Evolutionary conservation across 768 basidiomycete genomes (phyloP).

Genomic region (Lentinula edodes): DNA sequence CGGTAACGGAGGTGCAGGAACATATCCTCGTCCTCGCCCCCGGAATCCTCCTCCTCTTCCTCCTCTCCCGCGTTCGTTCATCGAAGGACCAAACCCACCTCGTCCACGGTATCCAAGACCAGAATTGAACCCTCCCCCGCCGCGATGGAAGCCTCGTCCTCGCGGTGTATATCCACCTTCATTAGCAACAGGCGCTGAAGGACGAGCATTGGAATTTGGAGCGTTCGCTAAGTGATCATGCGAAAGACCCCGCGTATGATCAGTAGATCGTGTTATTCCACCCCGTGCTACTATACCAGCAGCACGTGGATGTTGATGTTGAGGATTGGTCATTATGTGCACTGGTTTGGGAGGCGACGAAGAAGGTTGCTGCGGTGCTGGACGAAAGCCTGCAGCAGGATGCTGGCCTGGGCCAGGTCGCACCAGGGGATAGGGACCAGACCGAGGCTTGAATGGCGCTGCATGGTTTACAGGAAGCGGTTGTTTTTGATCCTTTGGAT

Average conservation of each 20-base stretch:
- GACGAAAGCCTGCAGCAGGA: conserved; percentile 61
- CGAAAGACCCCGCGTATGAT: background rate
- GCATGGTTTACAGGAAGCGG: conserved; percentile 32
- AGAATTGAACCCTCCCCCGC: background rate
- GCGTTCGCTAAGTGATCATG: background rate
- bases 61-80: conserved; percentile 10
- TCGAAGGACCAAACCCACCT: conserved; percentile 27
- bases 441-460: conserved; percentile 58
- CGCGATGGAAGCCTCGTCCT: background rate
- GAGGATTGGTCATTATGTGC: background rate
- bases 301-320: background rate
- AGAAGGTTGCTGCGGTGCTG: conserved; percentile 26
- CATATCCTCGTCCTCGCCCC: background rate
- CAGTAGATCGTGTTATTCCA: conserved; percentile 13
- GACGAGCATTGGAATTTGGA: background rate
- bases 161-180: background rate
- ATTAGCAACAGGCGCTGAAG: no score
- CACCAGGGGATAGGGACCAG: conserved; percentile 62
- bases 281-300: conserved; percentile 13
- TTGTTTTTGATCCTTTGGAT: conserved; percentile 45
- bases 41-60: conserved; percentile 12
- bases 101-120: conserved; percentile 8
- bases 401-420: conserved; percentile 48
- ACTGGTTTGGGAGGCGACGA: background rate
- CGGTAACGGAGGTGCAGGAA: conserved; percentile 4